Conservation (phyloP, 2,329 filamentous ascomycete genomes). For the Exophiala calicioides region DNA sequence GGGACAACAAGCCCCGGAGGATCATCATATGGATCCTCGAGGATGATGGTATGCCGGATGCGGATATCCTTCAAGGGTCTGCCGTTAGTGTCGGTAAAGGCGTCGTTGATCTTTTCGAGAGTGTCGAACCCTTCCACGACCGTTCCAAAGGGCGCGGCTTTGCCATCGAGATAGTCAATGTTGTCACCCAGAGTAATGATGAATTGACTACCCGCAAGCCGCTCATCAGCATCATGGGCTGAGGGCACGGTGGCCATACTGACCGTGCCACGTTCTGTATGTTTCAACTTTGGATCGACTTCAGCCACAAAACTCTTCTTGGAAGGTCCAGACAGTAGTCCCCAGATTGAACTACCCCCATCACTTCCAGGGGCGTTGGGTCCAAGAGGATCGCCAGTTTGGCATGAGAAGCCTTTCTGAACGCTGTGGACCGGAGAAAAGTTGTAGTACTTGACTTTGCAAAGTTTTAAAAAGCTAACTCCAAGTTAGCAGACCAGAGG, state of each 20-base stretch:
- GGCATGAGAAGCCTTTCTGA: conserved; percentile 93
- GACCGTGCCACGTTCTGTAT: conserved; percentile 84
- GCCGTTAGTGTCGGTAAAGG: conserved; percentile 83
- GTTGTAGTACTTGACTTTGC: conserved; percentile 99
- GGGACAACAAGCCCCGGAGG: conserved; percentile 75
- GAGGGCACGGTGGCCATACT: conserved; percentile 94
- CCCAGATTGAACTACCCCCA: conserved; percentile 93
- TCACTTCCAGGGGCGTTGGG: conserved; percentile 81
- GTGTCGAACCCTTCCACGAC: conserved; percentile 95
- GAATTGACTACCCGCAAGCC: conserved; percentile 87
- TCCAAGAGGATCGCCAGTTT: conserved; percentile 91
- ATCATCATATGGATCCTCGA: conserved; percentile 91
- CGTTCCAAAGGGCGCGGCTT: conserved; percentile 91
- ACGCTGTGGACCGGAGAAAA: conserved; percentile 89
- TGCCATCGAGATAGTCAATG: conserved; percentile 86
- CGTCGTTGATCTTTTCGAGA: conserved; percentile 87
- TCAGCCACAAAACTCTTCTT: conserved; percentile 80
- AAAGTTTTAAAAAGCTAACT: conserved; percentile 90
- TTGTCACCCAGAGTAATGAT: conserved; percentile 88
- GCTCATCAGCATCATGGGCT: conserved; percentile 73
- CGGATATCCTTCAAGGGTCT: conserved; percentile 91
- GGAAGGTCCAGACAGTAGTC: conserved; percentile 67
- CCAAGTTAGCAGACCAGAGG: conserved; percentile 28
- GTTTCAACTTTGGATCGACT: conserved; percentile 83
- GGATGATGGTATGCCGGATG: conserved; percentile 85